These are phyloP conservation scores for Curvularia verruculosa DNA, from an alignment of 2,329 filamentous ascomycete genomes.

Conservation along the genomic window DNA sequence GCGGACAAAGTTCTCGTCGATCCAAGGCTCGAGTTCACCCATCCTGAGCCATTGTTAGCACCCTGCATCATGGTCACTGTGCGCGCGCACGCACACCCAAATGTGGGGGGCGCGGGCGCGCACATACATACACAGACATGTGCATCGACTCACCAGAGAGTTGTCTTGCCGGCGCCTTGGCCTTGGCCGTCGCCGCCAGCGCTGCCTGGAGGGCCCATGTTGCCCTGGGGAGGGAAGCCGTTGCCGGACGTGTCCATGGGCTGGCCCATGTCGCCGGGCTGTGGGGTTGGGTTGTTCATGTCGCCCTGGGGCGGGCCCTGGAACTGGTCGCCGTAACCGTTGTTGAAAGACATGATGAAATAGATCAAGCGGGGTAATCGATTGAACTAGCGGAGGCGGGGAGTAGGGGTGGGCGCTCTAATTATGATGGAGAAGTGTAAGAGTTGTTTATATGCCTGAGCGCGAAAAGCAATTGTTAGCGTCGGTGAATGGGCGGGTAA, in stretches of 20 bases:
- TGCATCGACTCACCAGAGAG: conserved; percentile 54
- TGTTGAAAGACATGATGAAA: conserved; percentile 69
- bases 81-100: neutral
- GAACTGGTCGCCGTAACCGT: conserved; percentile 65
- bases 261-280: conserved; percentile 61
- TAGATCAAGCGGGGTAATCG: conserved; percentile 29
- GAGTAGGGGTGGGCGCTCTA: conserved; percentile 36
- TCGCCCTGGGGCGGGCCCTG: conserved; percentile 63
- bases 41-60: conserved; percentile 68
- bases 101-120: neutral
- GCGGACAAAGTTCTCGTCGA: conserved; percentile 98
- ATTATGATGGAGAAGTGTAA: conserved; percentile 38
- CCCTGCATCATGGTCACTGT: neutral
- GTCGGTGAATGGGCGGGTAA: conserved; percentile 30
- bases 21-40: conserved; percentile 98
- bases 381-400: conserved; percentile 14
- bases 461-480: conserved; percentile 32
- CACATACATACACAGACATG: neutral
- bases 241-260: conserved; percentile 60
- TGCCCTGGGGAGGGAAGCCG: conserved; percentile 57
- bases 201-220: conserved; percentile 52
- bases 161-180: conserved; percentile 58
- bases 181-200: conserved; percentile 44
- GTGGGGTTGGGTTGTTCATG: conserved; percentile 56
- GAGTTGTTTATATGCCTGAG: conserved; percentile 32